A percentile compares a stretch with the other conserved stretches of the same genome.
These are phyloP conservation scores for Cymbidium sinense DNA, from an alignment of 106 monocot species.

Conservation along the genomic window DNA sequence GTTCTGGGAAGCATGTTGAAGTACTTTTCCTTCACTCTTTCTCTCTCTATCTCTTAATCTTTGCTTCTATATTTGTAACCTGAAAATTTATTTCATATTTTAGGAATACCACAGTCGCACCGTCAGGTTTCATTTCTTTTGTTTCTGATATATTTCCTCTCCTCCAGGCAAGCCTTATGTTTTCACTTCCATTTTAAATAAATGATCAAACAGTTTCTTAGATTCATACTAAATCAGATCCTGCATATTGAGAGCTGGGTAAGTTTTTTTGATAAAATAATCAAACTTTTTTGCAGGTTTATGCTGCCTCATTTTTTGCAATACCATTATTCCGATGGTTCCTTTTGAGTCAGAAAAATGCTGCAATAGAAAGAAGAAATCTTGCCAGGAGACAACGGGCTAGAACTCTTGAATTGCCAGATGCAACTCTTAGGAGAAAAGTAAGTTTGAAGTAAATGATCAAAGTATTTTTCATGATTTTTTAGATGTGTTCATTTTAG, in stretches of 20 bases:
- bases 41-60: background rate
- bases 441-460: constrained; percentile 23
- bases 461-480: too few species aligned
- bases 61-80: constrained; percentile 9
- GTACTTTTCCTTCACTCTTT: constrained; percentile 25
- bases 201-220: too few species aligned
- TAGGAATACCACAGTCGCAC: constrained; percentile 48
- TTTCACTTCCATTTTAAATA: background rate
- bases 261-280: background rate
- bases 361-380: constrained; percentile 61
- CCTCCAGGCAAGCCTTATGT: constrained; percentile 56
- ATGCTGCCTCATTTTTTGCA: constrained; percentile 94
- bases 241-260: background rate
- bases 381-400: constrained; percentile 63
- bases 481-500: too few species aligned
- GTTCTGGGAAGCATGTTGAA: constrained; percentile 74
- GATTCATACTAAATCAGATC: too few species aligned
- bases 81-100: constrained; percentile 14
- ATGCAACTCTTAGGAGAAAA: constrained; percentile 60
- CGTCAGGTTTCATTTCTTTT: constrained; percentile 77
- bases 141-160: constrained; percentile 81
- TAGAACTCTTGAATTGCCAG: constrained; percentile 52
- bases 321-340: constrained; percentile 88
- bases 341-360: constrained; percentile 50
- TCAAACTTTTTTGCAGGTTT: constrained; percentile 49